phyloP scores from a whole-genome alignment of 179 eudicot genomes.

The Kewa caespitosa region DNA sequence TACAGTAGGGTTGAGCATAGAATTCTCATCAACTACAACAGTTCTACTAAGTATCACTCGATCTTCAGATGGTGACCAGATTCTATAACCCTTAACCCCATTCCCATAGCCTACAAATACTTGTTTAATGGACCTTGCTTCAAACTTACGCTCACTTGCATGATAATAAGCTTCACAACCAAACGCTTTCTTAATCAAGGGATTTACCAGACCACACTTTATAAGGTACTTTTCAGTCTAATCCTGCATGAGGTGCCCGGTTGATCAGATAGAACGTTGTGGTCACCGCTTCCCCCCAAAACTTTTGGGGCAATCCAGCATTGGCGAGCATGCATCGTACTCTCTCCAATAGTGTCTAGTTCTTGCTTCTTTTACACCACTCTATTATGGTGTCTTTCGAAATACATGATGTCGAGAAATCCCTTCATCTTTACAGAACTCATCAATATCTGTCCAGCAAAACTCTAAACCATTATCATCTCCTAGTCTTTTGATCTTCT shows the following conservation, averaged over 20 bases:
- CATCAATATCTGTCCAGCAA: constrained; percentile 6
- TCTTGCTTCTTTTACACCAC: constrained; percentile 21
- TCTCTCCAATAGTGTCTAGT: constrained; percentile 21
- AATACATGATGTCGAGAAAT: constrained; percentile 20
- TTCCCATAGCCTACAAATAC: constrained; percentile 18
- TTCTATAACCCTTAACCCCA: constrained; percentile 10
- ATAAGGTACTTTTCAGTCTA: constrained; percentile 17
- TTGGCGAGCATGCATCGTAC: constrained; percentile 19
- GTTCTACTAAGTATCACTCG: constrained; percentile 4
- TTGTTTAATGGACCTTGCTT: constrained; percentile 2
- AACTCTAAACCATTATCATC: constrained; percentile 27
- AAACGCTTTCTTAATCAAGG: too few relatives aligned
- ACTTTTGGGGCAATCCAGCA: background rate
- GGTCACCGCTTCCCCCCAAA: constrained; percentile 4
- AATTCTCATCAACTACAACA: constrained; percentile 2
- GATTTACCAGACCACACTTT: too few relatives aligned
- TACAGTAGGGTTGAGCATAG: background rate
- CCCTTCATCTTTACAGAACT: constrained; percentile 11
- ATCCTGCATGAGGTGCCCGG: constrained; percentile 10
- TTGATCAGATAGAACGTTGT: constrained; percentile 13
- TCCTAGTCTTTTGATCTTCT: constrained; percentile 20
- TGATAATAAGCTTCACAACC: constrained; percentile 14
- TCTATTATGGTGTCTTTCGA: constrained; percentile 14
- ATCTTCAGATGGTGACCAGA: constrained; percentile 2
- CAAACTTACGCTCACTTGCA: constrained; percentile 15